These are phyloP conservation scores for Plasmopara muralis DNA, from an alignment of 352 stramenopile genomes.

Conservation along the genomic window DNA sequence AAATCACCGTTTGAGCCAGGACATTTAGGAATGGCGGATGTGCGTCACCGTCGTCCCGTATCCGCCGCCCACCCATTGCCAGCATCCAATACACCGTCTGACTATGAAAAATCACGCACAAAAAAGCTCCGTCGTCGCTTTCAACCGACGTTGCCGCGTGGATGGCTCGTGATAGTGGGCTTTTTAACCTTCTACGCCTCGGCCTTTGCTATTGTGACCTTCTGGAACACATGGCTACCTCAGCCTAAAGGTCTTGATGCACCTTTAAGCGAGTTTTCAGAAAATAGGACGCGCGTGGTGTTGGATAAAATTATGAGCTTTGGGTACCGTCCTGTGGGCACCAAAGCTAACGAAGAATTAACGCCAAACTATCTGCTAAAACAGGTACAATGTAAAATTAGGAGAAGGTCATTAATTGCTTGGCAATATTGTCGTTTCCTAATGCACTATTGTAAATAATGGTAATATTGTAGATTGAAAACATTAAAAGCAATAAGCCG, in stretches of 20 bases:
- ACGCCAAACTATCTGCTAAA: slow-evolving; percentile 49
- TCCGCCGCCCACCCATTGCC: slow-evolving; percentile 1
- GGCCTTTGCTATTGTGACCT: slow-evolving; percentile 28
- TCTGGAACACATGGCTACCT: slow-evolving; percentile 54
- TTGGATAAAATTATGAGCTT: slow-evolving; percentile 68
- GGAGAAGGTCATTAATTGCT: too few relatives aligned
- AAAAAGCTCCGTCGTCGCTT: slow-evolving; percentile 14
- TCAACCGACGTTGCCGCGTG: slow-evolving; percentile 15
- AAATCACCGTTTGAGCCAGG: too few relatives aligned
- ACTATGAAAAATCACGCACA: neutral
- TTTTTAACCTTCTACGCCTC: slow-evolving; percentile 43
- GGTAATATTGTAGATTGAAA: slow-evolving; percentile 38
- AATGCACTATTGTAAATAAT: slow-evolving; percentile 6
- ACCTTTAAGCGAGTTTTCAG: slow-evolving; percentile 36
- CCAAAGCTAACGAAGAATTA: slow-evolving; percentile 55
- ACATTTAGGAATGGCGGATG: slow-evolving; percentile 12
- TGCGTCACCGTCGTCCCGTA: slow-evolving; percentile 20
- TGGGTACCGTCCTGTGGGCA: slow-evolving; percentile 59
- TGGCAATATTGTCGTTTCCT: too few relatives aligned
- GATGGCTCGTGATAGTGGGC: slow-evolving; percentile 27
- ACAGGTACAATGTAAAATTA: slow-evolving; percentile 19
- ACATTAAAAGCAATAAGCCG: slow-evolving; percentile 32
- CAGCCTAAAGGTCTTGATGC: slow-evolving; percentile 32
- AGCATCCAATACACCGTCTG: neutral
- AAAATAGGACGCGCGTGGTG: slow-evolving; percentile 47